These are phyloP conservation scores for Lactarius hengduanensis DNA, from an alignment of 768 basidiomycete genomes.

Conservation along the genomic window DNA sequence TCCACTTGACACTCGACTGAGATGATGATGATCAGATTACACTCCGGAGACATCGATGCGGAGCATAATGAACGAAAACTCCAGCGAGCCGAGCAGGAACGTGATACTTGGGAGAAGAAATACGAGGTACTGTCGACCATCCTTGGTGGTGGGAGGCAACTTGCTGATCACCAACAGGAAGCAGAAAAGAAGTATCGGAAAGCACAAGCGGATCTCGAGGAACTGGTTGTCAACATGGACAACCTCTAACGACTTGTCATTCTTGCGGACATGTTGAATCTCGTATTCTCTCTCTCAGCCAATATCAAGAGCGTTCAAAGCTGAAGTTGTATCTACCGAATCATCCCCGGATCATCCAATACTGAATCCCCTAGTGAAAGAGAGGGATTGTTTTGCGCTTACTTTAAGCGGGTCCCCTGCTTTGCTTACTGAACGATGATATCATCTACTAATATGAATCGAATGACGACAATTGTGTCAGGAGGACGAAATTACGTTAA, in stretches of 20 bases:
- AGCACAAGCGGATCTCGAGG: constrained; percentile 23
- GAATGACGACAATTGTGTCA: not conserved
- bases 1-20: not conserved
- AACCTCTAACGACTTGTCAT: constrained; percentile 17
- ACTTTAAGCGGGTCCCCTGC: too few relatives aligned
- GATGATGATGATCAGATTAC: constrained; percentile 17
- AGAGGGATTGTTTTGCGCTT: too few relatives aligned
- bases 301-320: not conserved
- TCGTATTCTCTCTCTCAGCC: not conserved
- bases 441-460: not conserved
- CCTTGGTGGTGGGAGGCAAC: not conserved
- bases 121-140: constrained; percentile 15
- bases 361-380: too few relatives aligned
- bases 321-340: too few relatives aligned
- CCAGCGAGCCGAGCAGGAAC: constrained; percentile 20
- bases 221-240: constrained; percentile 22
- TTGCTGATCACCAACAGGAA: constrained; percentile 15
- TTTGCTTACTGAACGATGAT: not conserved
- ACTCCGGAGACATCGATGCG: constrained; percentile 15
- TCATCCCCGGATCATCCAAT: too few relatives aligned
- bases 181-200: constrained; percentile 17
- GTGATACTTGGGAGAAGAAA: constrained; percentile 20
- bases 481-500: not conserved
- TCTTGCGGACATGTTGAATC: not conserved
- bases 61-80: constrained; percentile 21